Base-by-base conservation (phyloP, 208 protist species). In the Leishmania tarentolae region DNA sequence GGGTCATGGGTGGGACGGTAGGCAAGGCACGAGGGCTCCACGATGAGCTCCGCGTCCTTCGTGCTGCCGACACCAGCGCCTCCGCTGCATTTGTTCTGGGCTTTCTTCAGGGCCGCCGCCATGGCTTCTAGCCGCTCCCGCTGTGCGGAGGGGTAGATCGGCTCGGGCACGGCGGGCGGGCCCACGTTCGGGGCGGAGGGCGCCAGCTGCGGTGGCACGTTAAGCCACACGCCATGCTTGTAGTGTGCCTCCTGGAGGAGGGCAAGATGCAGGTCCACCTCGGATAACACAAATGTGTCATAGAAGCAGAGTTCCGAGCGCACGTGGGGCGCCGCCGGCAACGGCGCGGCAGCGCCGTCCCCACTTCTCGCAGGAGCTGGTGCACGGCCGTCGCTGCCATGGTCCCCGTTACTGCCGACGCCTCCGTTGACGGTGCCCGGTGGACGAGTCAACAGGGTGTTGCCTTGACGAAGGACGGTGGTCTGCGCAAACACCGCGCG, bases 181-280 rank as follows among this genome's bases (percentile, higher is more conserved):
- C 78, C 81, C 3, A 82, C 75, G 57, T 66, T 28, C 21, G 79
- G 82, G 4, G 78, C 71, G 24, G 76, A 83, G 15, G 94, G 94
- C 15, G 91, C 83, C 1, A 93, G 82, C 83, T 97, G 94, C 77
- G 91, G 94, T 1, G 92, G 91, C 19, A 96, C 91, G 83, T 91
- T 92, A 17, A 91, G 59, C 79, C 88, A 84, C 7, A 97, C 92
- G 28, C 90, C 90, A 66, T 97, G 94, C 75, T 97, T 97, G 35
- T 74, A 46, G 70, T 93, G 81, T 2, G 94, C 92, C 86, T 97
- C 94, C 37, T 75, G 24, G 15, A 97, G 80, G 47, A 97, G 78
- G 37, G 79, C 7, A 52, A 82, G 78, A 69, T 94, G 84, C 6
- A 95, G 78, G 84, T 96, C 91, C 1, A 70, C 76, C 11, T 75